Percentiles rank a stretch among this genome's conserved stretches.
Evolutionary conservation across 2,329 filamentous ascomycete genomes (phyloP).

Genomic region (Podosphaera xanthii): DNA sequence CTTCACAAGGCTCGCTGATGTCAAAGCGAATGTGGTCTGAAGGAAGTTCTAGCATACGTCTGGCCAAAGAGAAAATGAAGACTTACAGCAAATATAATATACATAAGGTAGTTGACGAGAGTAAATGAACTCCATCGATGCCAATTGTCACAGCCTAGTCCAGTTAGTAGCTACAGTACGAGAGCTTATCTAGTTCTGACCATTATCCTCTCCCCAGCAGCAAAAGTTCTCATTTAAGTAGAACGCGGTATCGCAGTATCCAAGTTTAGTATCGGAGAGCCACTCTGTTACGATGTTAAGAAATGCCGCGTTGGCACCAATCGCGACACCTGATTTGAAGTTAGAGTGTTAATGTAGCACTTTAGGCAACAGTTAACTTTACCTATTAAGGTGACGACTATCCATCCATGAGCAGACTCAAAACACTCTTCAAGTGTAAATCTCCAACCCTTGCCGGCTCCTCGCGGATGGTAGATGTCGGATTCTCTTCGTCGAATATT

Average conservation of each 20-base stretch:
- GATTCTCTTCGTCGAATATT: conserved; percentile 52
- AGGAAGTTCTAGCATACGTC: background rate
- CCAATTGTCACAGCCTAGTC: conserved; percentile 62
- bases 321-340: conserved; percentile 39
- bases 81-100: conserved; percentile 60
- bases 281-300: conserved; percentile 86
- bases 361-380: background rate
- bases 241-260: conserved; percentile 67
- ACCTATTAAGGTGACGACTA: conserved; percentile 79
- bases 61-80: conserved; percentile 4
- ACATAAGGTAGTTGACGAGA: conserved; percentile 65
- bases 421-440: conserved; percentile 67
- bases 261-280: conserved; percentile 79
- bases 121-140: conserved; percentile 63
- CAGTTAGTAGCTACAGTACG: background rate
- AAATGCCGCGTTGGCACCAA: conserved; percentile 62
- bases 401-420: conserved; percentile 92
- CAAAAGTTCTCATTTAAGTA: conserved; percentile 85
- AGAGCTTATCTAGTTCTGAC: background rate
- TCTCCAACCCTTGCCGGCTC: conserved; percentile 51
- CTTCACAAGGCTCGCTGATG: conserved; percentile 66
- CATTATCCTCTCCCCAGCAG: conserved; percentile 41
- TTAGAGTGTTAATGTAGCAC: background rate
- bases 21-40: conserved; percentile 56
- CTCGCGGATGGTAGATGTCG: conserved; percentile 43